phyloP scores from a whole-genome alignment of 2,329 filamentous ascomycete genomes.

The Verticillium longisporum region DNA sequence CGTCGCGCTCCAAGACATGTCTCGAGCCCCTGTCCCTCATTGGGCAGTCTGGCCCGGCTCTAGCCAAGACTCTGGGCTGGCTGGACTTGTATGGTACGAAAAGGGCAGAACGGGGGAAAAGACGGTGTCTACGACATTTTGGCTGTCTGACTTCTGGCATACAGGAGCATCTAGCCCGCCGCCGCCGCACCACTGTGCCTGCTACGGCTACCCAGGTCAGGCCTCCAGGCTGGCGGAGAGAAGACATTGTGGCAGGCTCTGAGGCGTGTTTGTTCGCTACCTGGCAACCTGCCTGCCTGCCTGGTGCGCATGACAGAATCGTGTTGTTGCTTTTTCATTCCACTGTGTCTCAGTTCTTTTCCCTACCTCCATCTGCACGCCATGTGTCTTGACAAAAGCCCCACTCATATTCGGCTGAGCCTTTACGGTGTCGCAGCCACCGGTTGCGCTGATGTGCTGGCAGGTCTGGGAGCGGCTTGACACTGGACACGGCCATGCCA shows the following conservation, averaged over 20 bases:
- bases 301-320: neutral
- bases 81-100: neutral
- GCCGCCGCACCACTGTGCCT: neutral
- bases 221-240: neutral
- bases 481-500: too few species aligned
- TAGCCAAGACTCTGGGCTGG: neutral
- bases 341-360: neutral
- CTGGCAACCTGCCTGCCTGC: neutral
- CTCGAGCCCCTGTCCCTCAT: neutral
- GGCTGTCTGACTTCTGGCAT: neutral
- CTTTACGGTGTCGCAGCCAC: neutral
- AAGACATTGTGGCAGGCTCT: neutral
- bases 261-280: neutral
- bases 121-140: neutral
- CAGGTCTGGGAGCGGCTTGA: neutral
- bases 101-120: neutral
- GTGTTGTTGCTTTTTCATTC: neutral
- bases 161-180: neutral
- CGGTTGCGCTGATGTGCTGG: neutral
- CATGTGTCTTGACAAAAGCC: neutral
- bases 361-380: neutral
- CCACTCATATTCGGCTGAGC: neutral
- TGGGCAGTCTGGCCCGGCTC: neutral
- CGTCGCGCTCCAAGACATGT: neutral
- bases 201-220: neutral